phyloP scores from a whole-genome alignment of 345 rosid species.

The Camelina hispida region DNA sequence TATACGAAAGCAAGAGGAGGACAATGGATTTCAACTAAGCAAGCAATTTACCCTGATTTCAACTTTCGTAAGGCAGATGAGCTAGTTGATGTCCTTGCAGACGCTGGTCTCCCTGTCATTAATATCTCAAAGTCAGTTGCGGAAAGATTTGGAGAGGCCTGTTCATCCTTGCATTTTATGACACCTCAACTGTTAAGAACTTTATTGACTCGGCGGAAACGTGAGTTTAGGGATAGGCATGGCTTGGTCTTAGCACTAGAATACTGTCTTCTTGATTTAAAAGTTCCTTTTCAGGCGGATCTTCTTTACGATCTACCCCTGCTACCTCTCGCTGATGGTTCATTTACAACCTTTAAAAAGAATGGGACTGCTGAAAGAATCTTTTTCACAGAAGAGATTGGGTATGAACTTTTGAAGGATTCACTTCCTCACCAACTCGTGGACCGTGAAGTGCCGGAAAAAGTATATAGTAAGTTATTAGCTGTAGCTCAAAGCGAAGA shows the following conservation, averaged over 20 bases:
- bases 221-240: conserved; percentile 65
- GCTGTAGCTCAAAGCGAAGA: conserved; percentile 70
- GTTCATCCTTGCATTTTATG: conserved; percentile 77
- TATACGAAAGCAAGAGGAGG: conserved; percentile 92
- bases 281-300: conserved; percentile 54
- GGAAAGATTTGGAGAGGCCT: conserved; percentile 69
- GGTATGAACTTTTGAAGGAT: conserved; percentile 82
- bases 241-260: conserved; percentile 79
- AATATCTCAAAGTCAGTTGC: conserved; percentile 66
- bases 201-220: conserved; percentile 71
- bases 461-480: conserved; percentile 66
- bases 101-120: conserved; percentile 81
- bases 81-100: conserved; percentile 77
- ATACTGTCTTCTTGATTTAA: conserved; percentile 83
- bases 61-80: conserved; percentile 66
- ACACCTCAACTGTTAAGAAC: conserved; percentile 76
- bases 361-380: conserved; percentile 78
- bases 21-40: conserved; percentile 91
- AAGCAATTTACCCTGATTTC: conserved; percentile 90
- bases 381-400: conserved; percentile 70
- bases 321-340: conserved; percentile 88
- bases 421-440: conserved; percentile 80
- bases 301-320: conserved; percentile 75
- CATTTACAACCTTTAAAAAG: conserved; percentile 75
- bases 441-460: conserved; percentile 65